Base-by-base conservation (phyloP, 2,329 filamentous ascomycete species). In the Fusarium bulbicola region DNA sequence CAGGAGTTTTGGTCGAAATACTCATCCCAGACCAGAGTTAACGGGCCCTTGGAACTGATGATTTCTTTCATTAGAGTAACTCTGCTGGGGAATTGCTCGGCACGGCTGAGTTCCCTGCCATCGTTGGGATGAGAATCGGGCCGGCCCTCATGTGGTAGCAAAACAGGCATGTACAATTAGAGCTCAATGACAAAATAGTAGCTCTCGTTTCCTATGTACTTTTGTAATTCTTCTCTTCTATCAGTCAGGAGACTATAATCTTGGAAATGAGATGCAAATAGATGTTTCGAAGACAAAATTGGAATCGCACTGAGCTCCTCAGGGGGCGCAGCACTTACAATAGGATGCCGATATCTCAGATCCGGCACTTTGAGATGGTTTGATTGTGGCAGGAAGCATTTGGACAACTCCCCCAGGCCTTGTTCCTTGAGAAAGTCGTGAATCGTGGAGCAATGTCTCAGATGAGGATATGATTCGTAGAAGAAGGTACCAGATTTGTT, bases 161-260 rank as follows among this genome's bases (percentile, higher is more conserved):
- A 47, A 16, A 39, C 32, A n/a, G 73, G 70, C 15, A 64, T 34
- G 10, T 66, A 49, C 28, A 75, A 37, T 49, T 76, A 74, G 14
- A 76, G 56, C 63, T 76, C 74, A n/a, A 76, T 47, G 16, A 72
- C 74, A 24, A 76, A 63, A 15, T 63, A 74, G 58, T 76, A 76
- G 7, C 20, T 50, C 40, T 59, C 54, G 12, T 60, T 62, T 6
- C 24, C 15, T 13, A 40, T 32, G 12, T 45, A 26, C 20, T 59
- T 68, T 26, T 47, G 15, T 21, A 45, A 61, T 3, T 20, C 45
- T 12, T 28, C 32, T 58, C 58, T 62, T 24, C 52, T 37, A 11
- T 43, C 26, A 10, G 59, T 42, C 24, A 15, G 50, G 10, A 30
- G 32, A 4, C 43, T 52, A n/a, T 39, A 36, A 4, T 56, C 26